A percentile compares a stretch with the other conserved stretches of the same genome.
phyloP scores from a whole-genome alignment of 106 monocot species.

The Agapanthus africanus region DNA sequence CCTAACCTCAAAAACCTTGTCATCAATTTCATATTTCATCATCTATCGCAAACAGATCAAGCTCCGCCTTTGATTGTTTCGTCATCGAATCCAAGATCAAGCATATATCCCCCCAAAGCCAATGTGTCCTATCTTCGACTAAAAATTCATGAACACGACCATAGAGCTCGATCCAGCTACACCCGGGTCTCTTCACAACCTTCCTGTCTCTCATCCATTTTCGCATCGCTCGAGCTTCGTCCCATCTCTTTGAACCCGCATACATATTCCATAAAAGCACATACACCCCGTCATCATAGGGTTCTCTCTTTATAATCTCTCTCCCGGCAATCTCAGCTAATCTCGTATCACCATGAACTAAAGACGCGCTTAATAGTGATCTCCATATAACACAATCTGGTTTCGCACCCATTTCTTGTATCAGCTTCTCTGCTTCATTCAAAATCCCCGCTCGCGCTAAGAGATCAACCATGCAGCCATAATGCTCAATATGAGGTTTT shows the following conservation, averaged over 20 bases:
- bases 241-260: conserved; percentile 28
- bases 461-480: conserved; percentile 51
- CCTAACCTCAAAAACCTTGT: not conserved
- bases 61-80: conserved; percentile 21
- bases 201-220: conserved; percentile 27
- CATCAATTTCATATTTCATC: not conserved
- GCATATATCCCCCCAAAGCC: conserved; percentile 15
- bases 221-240: conserved; percentile 30
- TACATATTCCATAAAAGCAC: conserved; percentile 46
- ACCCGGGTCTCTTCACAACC: conserved; percentile 28
- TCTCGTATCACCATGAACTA: conserved; percentile 21
- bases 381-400: conserved; percentile 40
- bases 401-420: conserved; percentile 21
- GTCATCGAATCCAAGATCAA: conserved; percentile 21
- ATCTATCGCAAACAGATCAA: not conserved
- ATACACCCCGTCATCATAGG: conserved; percentile 36
- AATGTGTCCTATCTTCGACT: conserved; percentile 26
- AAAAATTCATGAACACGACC: conserved; percentile 46
- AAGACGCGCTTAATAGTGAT: conserved; percentile 30
- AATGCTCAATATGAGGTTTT: conserved; percentile 26
- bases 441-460: conserved; percentile 40
- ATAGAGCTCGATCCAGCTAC: conserved; percentile 49
- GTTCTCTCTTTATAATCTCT: conserved; percentile 26
- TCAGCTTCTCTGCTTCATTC: conserved; percentile 27
- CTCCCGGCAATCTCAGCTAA: conserved; percentile 33